Percentiles rank a stretch among this genome's conserved stretches.
Conservation (phyloP, 306 rosid genomes). For the Inga oerstediana region DNA sequence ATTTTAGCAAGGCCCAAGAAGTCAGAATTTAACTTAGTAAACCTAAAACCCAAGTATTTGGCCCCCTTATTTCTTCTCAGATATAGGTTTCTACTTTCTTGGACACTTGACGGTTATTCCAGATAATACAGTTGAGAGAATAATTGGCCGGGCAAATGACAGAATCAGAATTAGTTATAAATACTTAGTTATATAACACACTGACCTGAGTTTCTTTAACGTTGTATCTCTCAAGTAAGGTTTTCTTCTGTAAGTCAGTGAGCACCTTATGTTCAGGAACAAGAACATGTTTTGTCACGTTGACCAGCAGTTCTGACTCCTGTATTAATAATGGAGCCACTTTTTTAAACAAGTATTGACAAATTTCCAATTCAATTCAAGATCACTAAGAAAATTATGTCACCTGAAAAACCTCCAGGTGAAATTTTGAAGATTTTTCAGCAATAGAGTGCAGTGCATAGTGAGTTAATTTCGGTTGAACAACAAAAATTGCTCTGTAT, state of each 20-base stretch:
- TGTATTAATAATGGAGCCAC: constrained; percentile 33
- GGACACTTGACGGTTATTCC: background rate
- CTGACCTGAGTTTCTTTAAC: constrained; percentile 87
- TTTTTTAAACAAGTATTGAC: background rate
- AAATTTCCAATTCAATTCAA: background rate
- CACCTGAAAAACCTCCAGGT: constrained; percentile 84
- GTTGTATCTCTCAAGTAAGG: constrained; percentile 79
- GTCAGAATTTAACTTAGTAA: background rate
- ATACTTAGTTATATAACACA: background rate
- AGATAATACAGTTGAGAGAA: background rate
- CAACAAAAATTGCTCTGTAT: constrained; percentile 62
- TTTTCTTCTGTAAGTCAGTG: constrained; percentile 66
- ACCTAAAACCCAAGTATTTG: background rate
- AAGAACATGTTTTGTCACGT: constrained; percentile 68
- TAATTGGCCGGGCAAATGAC: background rate
- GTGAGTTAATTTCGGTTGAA: constrained; percentile 61
- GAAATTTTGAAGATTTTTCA: constrained; percentile 57
- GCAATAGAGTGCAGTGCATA: constrained; percentile 48
- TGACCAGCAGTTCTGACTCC: constrained; percentile 79
- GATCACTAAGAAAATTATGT: constrained; percentile 2
- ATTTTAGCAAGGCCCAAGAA: background rate
- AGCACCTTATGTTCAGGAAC: constrained; percentile 83
- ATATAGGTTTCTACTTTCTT: background rate
- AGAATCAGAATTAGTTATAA: background rate
- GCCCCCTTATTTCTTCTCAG: background rate